phyloP scores from a whole-genome alignment of 2,329 filamentous ascomycete genomes.

The Xenoacremonium recifei region DNA sequence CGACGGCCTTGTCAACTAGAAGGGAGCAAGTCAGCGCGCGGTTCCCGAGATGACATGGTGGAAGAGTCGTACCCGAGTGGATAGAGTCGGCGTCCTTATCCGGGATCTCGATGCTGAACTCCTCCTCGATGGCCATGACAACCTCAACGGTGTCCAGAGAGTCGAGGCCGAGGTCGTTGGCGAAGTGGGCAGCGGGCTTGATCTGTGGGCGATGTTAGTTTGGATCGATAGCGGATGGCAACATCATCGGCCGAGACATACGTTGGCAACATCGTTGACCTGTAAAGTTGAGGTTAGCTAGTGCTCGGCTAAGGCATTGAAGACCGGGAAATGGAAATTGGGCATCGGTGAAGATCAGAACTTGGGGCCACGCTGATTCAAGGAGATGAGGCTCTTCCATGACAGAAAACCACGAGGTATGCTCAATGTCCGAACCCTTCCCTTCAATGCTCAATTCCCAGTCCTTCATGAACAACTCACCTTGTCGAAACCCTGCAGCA shows the following conservation, averaged over 20 bases:
- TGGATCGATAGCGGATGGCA: constrained; percentile 5
- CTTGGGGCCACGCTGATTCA: not conserved
- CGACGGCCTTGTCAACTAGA: constrained; percentile 86
- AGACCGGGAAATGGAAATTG: constrained; percentile 1
- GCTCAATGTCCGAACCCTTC: no score
- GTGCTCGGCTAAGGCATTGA: not conserved
- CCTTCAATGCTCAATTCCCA: not conserved
- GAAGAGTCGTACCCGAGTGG: constrained; percentile 73
- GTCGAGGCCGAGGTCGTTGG: constrained; percentile 95
- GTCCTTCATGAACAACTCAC: constrained; percentile 23
- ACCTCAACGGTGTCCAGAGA: constrained; percentile 98
- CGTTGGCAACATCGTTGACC: constrained; percentile 67
- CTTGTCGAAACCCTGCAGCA: constrained; percentile 98
- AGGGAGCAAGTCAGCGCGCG: constrained; percentile 8
- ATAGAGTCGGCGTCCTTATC: constrained; percentile 95
- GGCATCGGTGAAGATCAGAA: not conserved
- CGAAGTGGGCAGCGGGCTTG: constrained; percentile 80
- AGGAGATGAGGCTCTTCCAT: not conserved
- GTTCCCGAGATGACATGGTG: no score
- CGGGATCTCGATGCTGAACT: constrained; percentile 90
- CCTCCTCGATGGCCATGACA: constrained; percentile 99
- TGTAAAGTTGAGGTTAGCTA: constrained; percentile 36
- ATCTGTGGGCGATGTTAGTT: constrained; percentile 64
- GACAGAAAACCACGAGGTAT: no score
- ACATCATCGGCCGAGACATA: constrained; percentile 37